phyloP scores from a whole-genome alignment of 2,329 filamentous ascomycete species.

The Teratosphaeria zuluensis region DNA sequence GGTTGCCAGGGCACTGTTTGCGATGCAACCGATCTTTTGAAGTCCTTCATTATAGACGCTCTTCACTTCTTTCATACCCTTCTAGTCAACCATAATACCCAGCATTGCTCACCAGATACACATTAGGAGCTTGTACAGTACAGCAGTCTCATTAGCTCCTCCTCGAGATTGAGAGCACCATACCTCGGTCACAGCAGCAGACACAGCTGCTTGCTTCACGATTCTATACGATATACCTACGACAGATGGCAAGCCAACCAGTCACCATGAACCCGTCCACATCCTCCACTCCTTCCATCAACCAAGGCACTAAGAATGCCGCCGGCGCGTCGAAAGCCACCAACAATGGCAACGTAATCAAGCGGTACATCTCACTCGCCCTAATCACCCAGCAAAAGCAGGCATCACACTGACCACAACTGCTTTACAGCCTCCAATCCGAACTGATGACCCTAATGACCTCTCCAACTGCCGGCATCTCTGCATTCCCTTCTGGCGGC shows the following conservation, averaged over 20 bases:
- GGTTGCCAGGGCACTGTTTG: background rate
- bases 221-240: background rate
- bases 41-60: background rate
- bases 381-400: background rate
- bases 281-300: slow-evolving; percentile 21
- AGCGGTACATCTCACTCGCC: slow-evolving; percentile 29
- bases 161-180: background rate
- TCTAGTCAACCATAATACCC: background rate
- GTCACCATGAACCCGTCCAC: slow-evolving; percentile 20
- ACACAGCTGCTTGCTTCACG: background rate
- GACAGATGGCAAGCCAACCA: slow-evolving; percentile 22
- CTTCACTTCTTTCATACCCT: background rate
- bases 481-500: slow-evolving; percentile 77
- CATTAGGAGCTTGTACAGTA: background rate
- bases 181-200: background rate
- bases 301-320: slow-evolving; percentile 21
- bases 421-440: slow-evolving; percentile 65
- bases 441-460: slow-evolving; percentile 99
- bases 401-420: background rate
- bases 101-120: background rate
- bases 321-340: slow-evolving; percentile 12
- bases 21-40: background rate
- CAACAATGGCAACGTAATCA: slow-evolving; percentile 36
- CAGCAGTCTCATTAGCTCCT: background rate
- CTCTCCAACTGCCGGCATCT: slow-evolving; percentile 82